A percentile compares a stretch with the other conserved stretches of the same genome.
phyloP scores from a whole-genome alignment of 2,329 filamentous ascomycete genomes.

The Talaromyces sp. region DNA sequence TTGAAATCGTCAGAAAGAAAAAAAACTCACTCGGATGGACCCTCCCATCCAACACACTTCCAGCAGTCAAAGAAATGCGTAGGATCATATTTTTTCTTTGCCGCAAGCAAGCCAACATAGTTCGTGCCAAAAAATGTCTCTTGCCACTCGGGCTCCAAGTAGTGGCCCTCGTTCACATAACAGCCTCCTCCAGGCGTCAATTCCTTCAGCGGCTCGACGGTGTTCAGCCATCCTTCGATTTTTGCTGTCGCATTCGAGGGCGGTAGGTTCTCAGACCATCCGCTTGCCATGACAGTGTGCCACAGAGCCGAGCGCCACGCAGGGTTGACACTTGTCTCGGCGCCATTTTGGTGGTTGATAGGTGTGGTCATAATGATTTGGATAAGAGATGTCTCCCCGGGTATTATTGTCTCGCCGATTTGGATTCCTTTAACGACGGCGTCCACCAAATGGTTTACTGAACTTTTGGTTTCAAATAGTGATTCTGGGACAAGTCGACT shows the following conservation, averaged over 20 bases:
- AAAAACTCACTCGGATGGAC: constrained; percentile 9
- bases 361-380: constrained; percentile 9
- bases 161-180: constrained; percentile 10
- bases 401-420: neutral
- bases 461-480: neutral
- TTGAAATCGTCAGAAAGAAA: neutral
- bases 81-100: constrained; percentile 10
- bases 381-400: neutral
- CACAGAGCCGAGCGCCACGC: constrained; percentile 11
- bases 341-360: constrained; percentile 2
- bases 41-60: constrained; percentile 14
- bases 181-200: constrained; percentile 12
- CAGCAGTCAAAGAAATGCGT: constrained; percentile 12
- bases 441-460: neutral
- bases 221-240: constrained; percentile 3
- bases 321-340: constrained; percentile 1
- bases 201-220: constrained; percentile 13
- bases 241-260: neutral
- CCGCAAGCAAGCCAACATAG: constrained; percentile 1
- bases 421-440: neutral
- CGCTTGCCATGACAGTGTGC: constrained; percentile 7
- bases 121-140: constrained; percentile 9
- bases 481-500: constrained; percentile 8
- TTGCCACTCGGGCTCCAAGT: constrained; percentile 6
- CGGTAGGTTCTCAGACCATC: constrained; percentile 2